phyloP scores from a whole-genome alignment of 1,284 basidiomycete genomes.

The Wallemia ichthyophaga region DNA sequence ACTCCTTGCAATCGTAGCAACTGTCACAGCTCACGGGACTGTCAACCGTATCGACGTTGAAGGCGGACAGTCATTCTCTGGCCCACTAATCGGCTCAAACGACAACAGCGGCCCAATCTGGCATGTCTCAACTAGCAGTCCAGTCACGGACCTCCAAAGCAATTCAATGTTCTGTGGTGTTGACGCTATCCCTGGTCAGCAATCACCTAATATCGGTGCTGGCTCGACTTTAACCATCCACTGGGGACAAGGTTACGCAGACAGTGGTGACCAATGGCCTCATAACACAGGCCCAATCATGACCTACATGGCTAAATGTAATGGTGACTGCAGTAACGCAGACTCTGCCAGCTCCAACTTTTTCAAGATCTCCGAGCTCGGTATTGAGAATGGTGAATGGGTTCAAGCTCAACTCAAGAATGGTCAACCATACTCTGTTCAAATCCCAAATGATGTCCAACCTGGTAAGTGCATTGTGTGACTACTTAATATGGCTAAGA shows the following conservation, averaged over 20 bases:
- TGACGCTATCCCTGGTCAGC: background rate
- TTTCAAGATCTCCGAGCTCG: background rate
- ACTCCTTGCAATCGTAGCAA: background rate
- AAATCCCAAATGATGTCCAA: background rate
- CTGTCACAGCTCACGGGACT: background rate
- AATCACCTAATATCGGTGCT: background rate
- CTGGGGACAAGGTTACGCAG: background rate
- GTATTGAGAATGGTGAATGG: background rate
- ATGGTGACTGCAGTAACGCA: background rate
- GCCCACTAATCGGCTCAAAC: background rate
- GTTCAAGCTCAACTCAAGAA: background rate
- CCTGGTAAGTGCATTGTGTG: background rate
- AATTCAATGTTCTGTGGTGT: background rate
- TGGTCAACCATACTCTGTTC: background rate
- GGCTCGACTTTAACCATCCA: background rate
- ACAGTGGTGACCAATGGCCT: background rate
- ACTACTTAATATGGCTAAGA: background rate
- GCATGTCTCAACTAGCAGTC: background rate
- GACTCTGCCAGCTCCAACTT: background rate
- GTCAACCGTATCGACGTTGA: background rate
- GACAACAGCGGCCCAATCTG: background rate
- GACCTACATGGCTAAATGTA: slow-evolving; percentile 1
- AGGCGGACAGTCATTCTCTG: background rate
- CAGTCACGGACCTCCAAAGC: background rate
- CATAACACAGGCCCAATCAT: background rate